Base-by-base conservation (phyloP, 23 red algal genomes). In the Gracilaria vermiculophylla region DNA sequence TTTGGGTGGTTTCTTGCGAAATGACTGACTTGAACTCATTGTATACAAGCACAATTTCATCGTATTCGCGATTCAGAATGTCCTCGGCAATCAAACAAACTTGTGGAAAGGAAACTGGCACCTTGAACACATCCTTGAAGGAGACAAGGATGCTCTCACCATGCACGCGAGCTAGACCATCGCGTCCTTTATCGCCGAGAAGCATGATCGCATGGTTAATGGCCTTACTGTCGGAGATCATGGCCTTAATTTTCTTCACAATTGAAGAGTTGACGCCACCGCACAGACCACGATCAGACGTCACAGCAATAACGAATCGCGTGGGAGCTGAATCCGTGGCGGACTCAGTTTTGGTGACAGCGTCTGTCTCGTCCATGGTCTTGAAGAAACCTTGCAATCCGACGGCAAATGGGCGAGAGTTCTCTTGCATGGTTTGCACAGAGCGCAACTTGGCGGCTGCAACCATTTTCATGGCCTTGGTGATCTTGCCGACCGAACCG, bases 381-480 rank as follows among this genome's bases (percentile, higher is more conserved):
- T 62, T 76, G 77, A 98, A 98, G 81, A 98, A 95, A 51, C 89
- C 69, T 27, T 85, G 83, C 88, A 98, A 58, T 28, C 92, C 92
- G 43, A 87, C 84, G 0, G 92, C 87, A 62, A 98, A 98, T 10
- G 96, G 96, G 16, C 92, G 81, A 5, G 92, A 83, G 12, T 85
- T 90, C 48, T 98, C 89, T 69, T 98, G 96, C 29, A 91, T 64
- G n/a, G 92, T 84, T 75, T 98, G 96, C 23, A 95, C 92, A 37
- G 92, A 91, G 15, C 92, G 83, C 82, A 98, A 76, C 74, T 98
- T 98, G 25, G 96, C 92, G 37, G 96, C 96, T 11, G 96, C 96
- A 62, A 98, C 96, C 92, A 98, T 95, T 79, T 98, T 98, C 96
- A 98, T 98, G 82, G 96, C 96, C 69, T 98, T 98, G 51, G 92